These are phyloP conservation scores for Grigorovia yakushimaensis DNA, from an alignment of 805 yeast species.

Conservation along the genomic window DNA sequence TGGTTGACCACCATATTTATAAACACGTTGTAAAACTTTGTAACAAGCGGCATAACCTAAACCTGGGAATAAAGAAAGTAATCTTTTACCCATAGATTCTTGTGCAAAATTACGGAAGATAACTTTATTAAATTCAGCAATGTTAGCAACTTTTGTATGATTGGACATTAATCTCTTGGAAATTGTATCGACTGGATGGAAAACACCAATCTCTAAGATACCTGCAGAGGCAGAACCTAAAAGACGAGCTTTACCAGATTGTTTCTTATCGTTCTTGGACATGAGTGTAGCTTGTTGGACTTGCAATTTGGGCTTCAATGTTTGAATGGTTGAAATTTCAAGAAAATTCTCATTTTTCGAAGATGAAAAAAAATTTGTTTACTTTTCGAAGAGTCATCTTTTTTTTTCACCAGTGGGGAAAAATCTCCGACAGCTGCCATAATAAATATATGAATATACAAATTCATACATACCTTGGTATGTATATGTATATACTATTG, in stretches of 20 bases:
- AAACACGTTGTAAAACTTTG: slow-evolving; percentile 92
- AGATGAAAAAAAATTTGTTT: too few species aligned
- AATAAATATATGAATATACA: too few species aligned
- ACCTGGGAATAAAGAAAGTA: slow-evolving; percentile 90
- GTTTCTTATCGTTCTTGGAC: slow-evolving; percentile 49
- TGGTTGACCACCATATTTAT: slow-evolving; percentile 99
- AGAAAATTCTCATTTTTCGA: too few species aligned
- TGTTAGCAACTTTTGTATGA: slow-evolving; percentile 54
- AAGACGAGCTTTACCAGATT: slow-evolving; percentile 82
- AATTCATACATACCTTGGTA: too few species aligned
- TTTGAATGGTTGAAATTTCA: not conserved
- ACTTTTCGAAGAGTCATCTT: too few species aligned
- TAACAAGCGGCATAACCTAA: slow-evolving; percentile 96
- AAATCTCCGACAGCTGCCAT: too few species aligned
- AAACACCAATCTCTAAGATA: slow-evolving; percentile 88
- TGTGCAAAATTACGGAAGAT: slow-evolving; percentile 76
- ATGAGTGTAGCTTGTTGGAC: not conserved
- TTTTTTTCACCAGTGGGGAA: too few species aligned
- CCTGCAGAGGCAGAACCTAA: slow-evolving; percentile 98
- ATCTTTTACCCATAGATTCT: slow-evolving; percentile 58
- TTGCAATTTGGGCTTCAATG: too few species aligned
- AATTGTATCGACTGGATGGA: slow-evolving; percentile 98
- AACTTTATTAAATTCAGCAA: slow-evolving; percentile 67
- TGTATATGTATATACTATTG: too few species aligned
- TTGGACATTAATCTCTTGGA: slow-evolving; percentile 91